Percentiles rank a stretch among this genome's conserved stretches.
Evolutionary conservation across 805 yeast genomes (phyloP).

Genomic region (Jamesozyma jinghongensis): DNA sequence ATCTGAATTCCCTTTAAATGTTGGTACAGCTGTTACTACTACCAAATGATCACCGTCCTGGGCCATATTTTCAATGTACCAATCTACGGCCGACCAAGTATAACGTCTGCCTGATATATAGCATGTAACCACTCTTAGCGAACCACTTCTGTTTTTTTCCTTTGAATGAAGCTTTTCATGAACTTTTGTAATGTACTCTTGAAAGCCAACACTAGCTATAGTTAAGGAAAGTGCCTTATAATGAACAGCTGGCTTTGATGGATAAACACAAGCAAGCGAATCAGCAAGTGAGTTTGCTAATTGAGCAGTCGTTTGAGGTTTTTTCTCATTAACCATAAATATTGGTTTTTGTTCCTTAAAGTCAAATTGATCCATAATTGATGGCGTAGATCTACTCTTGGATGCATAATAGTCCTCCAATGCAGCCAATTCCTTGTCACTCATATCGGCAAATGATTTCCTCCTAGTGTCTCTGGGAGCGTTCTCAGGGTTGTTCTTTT

Average conservation of each 20-base stretch:
- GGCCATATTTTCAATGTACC: slow-evolving; percentile 48
- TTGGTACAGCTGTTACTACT: slow-evolving; percentile 45
- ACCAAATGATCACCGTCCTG: slow-evolving; percentile 59
- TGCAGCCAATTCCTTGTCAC: slow-evolving; percentile 24
- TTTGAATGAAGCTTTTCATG: slow-evolving; percentile 6
- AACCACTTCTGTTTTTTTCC: slow-evolving; percentile 6
- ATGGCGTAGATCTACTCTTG: slow-evolving; percentile 18
- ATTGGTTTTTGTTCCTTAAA: slow-evolving; percentile 23
- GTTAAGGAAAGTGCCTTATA: slow-evolving; percentile 26
- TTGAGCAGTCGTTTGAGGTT: neutral
- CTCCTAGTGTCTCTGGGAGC: slow-evolving; percentile 6
- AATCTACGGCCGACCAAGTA: slow-evolving; percentile 70
- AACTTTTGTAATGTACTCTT: slow-evolving; percentile 8
- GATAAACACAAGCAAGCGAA: slow-evolving; percentile 23
- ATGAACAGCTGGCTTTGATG: slow-evolving; percentile 27
- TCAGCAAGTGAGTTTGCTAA: slow-evolving; percentile 11
- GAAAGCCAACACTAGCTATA: slow-evolving; percentile 13
- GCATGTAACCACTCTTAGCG: slow-evolving; percentile 42
- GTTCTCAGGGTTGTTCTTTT: slow-evolving; percentile 1
- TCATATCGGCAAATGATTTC: slow-evolving; percentile 29
- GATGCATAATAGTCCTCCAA: slow-evolving; percentile 24
- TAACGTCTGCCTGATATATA: slow-evolving; percentile 57
- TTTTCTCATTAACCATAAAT: slow-evolving; percentile 9
- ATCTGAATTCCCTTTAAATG: slow-evolving; percentile 19
- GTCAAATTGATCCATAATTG: slow-evolving; percentile 24